These are phyloP conservation scores for Pittosporum tobira DNA, from an alignment of 129 eudicot genomes.

Conservation along the genomic window DNA sequence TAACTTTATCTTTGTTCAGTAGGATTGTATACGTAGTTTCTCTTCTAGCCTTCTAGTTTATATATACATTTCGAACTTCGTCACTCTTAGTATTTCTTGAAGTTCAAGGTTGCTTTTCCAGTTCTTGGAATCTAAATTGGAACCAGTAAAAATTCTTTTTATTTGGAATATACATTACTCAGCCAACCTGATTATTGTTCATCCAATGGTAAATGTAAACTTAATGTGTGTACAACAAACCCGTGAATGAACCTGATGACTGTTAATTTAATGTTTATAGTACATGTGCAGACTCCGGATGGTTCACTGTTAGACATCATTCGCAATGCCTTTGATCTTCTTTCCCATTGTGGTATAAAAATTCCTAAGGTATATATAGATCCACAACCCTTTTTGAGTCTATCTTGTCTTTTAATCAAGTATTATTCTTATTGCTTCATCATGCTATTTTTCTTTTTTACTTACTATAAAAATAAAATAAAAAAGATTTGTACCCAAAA, in stretches of 20 bases:
- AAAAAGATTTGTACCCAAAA: no score
- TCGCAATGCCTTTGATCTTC: conserved; percentile 90
- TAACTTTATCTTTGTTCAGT: conserved; percentile 2
- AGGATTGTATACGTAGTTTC: conserved; percentile 1
- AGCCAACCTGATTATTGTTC: neutral
- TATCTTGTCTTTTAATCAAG: no score
- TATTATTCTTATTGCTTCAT: no score
- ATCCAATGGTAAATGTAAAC: neutral
- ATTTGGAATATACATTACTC: neutral
- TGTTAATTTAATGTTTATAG: neutral
- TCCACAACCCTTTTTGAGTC: conserved; percentile 3
- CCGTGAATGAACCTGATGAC: neutral
- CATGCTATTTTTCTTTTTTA: no score
- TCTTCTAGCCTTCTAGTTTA: no score
- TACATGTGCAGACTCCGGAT: conserved; percentile 83
- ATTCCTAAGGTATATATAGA: conserved; percentile 64
- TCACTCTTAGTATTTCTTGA: neutral
- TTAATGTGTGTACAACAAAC: neutral
- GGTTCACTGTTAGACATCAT: conserved; percentile 85
- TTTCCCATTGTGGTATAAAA: conserved; percentile 57
- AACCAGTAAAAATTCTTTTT: neutral
- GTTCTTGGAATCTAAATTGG: neutral
- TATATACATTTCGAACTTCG: neutral
- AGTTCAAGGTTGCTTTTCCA: neutral
- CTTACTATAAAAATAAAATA: no score